Base-by-base conservation (phyloP, 2,329 filamentous ascomycete genomes). In the Zymoseptoria ardabiliae region DNA sequence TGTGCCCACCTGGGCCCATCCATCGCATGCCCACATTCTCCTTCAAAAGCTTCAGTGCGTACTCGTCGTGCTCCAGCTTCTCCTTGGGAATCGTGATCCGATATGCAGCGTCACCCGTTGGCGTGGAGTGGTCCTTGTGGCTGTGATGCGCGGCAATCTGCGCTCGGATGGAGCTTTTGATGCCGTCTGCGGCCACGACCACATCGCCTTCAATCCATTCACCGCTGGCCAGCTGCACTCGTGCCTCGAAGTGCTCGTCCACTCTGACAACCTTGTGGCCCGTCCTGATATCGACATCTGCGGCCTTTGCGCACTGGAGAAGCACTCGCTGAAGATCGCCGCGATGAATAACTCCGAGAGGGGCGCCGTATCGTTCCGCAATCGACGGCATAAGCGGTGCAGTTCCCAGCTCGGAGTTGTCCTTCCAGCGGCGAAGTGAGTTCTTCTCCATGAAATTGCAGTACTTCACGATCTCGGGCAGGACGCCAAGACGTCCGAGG, bases 51-150 rank as follows among this genome's bases (percentile, higher is more conserved):
- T 35, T 23, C n/a, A 61, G 50, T 7, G 45, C 45, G 45, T 60
- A 41, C 25, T 54, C n/a, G 58, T 80, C 77, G 17, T 75, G 63
- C 55, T 75, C 65, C 67, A 79, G 71, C 58, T 76, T 70, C 13
- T 80, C 76, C 6, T 75, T 72, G 28, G 76, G 76, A 55, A 84
- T 75, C 69, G 82, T 74, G 59, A 84, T 78, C 1, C 82, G 76
- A 67, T 83, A 84, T 0, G 81, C 81, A 3, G 79, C 77, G 57
- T 82, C 79, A 0, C 79, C 74, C 0, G 81, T 82, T 22, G 80
- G 76, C 7, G 75, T 71, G 22, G 80, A 75, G 11, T 74, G 71
- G 19, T 76, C 74, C 59, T 74, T 53, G 53, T 76, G 67, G 21
- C 69, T 68, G n/a, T 76, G 66, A 19, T 68, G 66, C 55, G 70